These are phyloP conservation scores for Aleurites moluccanus DNA, from an alignment of 441 rosid species.

Conservation along the genomic window DNA sequence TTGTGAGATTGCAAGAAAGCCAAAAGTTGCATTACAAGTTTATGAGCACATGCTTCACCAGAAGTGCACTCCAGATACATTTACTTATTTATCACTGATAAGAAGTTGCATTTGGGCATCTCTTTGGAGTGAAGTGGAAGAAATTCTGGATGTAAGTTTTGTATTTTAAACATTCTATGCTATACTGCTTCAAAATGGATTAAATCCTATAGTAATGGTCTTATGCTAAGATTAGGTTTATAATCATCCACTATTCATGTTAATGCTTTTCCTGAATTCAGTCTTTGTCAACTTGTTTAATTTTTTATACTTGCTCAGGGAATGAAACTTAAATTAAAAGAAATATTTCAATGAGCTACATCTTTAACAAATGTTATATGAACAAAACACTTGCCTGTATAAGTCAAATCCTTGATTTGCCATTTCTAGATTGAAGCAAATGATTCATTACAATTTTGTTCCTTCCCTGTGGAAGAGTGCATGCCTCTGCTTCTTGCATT, in stretches of 20 bases:
- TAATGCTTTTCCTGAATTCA: background rate
- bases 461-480: background rate
- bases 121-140: constrained; percentile 65
- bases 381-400: background rate
- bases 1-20: constrained; percentile 71
- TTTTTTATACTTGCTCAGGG: background rate
- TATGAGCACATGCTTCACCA: constrained; percentile 63
- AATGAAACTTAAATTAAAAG: background rate
- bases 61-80: constrained; percentile 55
- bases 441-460: background rate
- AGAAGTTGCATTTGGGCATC: constrained; percentile 85
- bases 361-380: background rate
- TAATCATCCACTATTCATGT: background rate
- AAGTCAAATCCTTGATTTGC: background rate
- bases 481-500: background rate
- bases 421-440: constrained; percentile 6
- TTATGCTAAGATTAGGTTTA: background rate
- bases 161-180: background rate
- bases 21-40: constrained; percentile 66
- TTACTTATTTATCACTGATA: constrained; percentile 61
- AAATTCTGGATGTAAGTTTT: constrained; percentile 58
- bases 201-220: too few relatives aligned
- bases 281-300: background rate
- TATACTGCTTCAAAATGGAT: background rate
- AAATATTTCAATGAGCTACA: background rate